phyloP scores from a whole-genome alignment of 2,329 filamentous ascomycete species.

The Leptoxyphium fumago region DNA sequence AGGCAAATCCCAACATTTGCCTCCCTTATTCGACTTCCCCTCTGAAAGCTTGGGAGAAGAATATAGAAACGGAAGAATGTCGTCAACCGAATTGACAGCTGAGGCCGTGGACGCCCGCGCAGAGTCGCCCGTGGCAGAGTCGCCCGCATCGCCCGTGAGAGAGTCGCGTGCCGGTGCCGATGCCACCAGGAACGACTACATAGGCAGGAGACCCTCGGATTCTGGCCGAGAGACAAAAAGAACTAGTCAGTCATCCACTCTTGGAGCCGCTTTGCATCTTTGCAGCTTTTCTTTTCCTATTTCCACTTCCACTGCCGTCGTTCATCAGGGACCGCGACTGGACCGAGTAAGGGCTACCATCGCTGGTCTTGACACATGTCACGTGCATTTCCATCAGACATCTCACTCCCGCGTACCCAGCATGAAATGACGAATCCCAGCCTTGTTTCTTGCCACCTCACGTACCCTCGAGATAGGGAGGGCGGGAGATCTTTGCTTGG shows the following conservation, averaged over 20 bases:
- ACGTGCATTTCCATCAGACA: neutral
- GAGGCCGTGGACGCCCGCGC: neutral
- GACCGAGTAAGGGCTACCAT: neutral
- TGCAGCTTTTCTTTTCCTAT: neutral
- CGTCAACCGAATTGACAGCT: neutral
- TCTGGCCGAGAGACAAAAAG: constrained; percentile 20
- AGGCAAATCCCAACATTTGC: no score
- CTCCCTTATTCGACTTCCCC: no score
- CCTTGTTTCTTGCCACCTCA: neutral
- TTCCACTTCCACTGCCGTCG: neutral
- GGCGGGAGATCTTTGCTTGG: neutral
- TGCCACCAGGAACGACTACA: constrained; percentile 8
- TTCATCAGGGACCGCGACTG: neutral
- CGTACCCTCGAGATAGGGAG: neutral
- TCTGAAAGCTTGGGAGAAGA: no score
- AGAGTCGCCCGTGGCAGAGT: constrained; percentile 1
- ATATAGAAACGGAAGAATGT: neutral
- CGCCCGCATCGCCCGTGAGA: neutral
- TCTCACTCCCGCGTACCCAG: neutral
- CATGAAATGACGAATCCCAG: neutral
- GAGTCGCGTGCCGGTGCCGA: neutral
- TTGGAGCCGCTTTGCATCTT: constrained; percentile 2
- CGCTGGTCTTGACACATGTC: neutral
- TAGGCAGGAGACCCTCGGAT: constrained; percentile 17
- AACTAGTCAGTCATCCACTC: constrained; percentile 14